phyloP scores from a whole-genome alignment of 1,284 basidiomycete species.

The Cystobasidiaceae sp. region DNA sequence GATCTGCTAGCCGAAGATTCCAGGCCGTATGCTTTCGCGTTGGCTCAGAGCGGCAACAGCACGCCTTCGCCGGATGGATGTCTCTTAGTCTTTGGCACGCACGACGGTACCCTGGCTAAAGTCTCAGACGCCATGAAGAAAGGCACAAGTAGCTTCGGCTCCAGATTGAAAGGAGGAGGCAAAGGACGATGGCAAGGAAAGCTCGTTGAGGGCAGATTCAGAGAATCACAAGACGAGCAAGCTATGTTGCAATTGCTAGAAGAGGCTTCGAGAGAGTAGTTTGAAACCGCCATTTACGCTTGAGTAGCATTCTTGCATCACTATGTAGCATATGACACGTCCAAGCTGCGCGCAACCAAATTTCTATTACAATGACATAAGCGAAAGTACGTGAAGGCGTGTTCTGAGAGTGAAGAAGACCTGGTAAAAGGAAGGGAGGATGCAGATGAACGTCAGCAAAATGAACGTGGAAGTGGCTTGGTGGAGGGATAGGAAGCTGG shows the following conservation, averaged over 20 bases:
- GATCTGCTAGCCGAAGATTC: constrained; percentile 36
- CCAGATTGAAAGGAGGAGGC: constrained; percentile 39
- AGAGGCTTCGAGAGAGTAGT: no score
- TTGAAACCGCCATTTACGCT: no score
- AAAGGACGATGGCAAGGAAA: constrained; percentile 42
- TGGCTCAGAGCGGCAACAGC: constrained; percentile 49
- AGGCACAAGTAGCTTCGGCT: constrained; percentile 24
- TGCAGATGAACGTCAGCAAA: not conserved
- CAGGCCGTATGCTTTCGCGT: constrained; percentile 55
- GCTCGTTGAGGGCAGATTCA: constrained; percentile 24
- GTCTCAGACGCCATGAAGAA: constrained; percentile 29
- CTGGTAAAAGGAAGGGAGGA: not conserved
- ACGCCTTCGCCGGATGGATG: constrained; percentile 28
- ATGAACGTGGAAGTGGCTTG: not conserved
- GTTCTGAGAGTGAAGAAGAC: no score
- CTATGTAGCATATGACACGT: no score
- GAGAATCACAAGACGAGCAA: not conserved
- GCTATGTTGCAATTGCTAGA: not conserved
- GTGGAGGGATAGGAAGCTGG: not conserved
- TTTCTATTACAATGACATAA: not conserved
- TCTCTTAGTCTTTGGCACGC: constrained; percentile 34
- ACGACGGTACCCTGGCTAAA: constrained; percentile 27
- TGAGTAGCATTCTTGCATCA: no score
- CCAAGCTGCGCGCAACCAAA: no score
- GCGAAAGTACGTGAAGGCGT: not conserved